Base-by-base conservation (phyloP, 2,329 filamentous ascomycete species). In the Aspergillus pseudoterreus region DNA sequence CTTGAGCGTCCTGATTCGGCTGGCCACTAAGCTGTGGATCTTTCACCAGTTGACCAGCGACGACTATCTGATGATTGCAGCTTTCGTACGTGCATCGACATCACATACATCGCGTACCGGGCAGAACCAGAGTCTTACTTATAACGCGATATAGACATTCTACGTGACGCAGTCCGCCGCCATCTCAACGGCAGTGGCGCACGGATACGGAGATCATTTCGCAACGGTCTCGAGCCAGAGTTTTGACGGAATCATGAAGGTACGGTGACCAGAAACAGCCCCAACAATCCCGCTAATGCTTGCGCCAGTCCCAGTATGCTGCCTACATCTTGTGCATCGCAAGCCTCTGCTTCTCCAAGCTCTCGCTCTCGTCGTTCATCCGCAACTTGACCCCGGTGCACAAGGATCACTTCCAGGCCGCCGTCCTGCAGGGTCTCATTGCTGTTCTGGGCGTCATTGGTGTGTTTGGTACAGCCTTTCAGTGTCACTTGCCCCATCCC, bases 161-260 rank as follows among this genome's bases (percentile, higher is more conserved):
- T 50, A 44, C 35, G 50, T 61, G 17, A 51, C 51, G 4, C 55
- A 63, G 43, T 53, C 51, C 14, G 45, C 58, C 2, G 45, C 45
- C 19, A 48, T 63, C 39, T 57, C 57, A 14, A 49, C 58, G 24
- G 60, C 61, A 10, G 54, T 57, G 15, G 43, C 43, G 10, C 56
- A 56, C 30, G 61, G 61, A 11, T 62, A 60, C 55, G 61, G 61
- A 19, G 52, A 60, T 39, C 60, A 60, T 43, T 54, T 35, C 3
- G 42, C 27, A 14, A 45, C 53, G 30, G 49, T 60, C 17, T 54
- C 46, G 5, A 39, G 22, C 12, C 5, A 47, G 11, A 35, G 58
- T 14, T 52, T 58, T 27, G 47, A 58, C 12, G 30, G 49, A n/a
- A 47, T 60, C 6, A 60, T 63, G 59, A 63, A 60, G 49, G 61